These are phyloP conservation scores for Nannochloropsis salina DNA, from an alignment of 108 stramenopile genomes.

Conservation along the genomic window DNA sequence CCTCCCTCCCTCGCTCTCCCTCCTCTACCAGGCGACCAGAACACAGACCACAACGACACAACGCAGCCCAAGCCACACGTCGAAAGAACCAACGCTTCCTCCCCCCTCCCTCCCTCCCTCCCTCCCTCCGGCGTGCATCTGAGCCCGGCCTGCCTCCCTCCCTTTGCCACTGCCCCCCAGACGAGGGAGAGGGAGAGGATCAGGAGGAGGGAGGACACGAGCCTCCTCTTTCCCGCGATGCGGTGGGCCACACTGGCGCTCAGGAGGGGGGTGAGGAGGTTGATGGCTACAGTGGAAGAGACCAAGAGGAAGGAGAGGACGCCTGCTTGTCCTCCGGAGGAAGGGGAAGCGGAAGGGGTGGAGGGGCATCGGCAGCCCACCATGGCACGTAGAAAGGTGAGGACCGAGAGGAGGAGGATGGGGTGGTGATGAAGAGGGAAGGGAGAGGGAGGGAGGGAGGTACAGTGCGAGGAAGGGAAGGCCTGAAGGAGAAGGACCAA, in stretches of 20 bases:
- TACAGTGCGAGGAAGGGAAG: background rate
- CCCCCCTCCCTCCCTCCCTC: background rate
- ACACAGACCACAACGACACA: background rate
- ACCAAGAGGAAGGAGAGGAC: background rate
- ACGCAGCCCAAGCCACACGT: background rate
- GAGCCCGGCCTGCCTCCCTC: background rate
- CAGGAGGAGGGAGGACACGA: background rate
- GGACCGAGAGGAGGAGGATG: background rate
- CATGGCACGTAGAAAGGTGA: background rate
- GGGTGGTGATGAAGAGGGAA: background rate
- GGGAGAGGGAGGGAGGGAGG: background rate
- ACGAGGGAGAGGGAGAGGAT: background rate
- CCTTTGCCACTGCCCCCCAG: background rate
- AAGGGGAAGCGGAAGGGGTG: background rate
- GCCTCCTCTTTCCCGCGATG: background rate
- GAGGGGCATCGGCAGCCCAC: background rate
- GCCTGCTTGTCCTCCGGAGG: background rate
- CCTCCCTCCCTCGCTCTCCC: background rate
- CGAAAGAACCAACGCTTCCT: background rate
- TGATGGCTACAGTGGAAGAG: background rate
- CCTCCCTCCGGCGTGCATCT: background rate
- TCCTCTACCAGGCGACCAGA: background rate
- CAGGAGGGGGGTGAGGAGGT: background rate
- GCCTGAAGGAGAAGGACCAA: background rate
- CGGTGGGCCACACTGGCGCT: background rate